Evolutionary conservation across 768 basidiomycete species (phyloP), one percentile per base, ranked within the genome.

Genomic region (Hirschioporus abietinus): DNA sequence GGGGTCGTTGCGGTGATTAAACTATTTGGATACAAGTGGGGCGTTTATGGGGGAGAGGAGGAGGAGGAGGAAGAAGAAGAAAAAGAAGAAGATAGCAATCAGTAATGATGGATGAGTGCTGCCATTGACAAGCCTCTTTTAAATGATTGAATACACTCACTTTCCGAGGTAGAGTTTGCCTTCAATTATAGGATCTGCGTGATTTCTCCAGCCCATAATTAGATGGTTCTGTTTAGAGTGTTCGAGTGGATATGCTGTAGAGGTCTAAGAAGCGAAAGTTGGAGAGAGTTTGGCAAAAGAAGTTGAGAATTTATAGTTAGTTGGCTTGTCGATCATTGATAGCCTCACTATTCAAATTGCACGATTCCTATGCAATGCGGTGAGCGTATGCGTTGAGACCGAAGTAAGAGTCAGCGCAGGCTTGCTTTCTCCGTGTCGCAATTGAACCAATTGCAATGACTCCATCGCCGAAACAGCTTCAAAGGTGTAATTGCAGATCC

Each of bases 91-190:
- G 71, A 66, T 77, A 78, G 63, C 63, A 35, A 68, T 74, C 66
- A 77, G 68, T 66, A 64, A 68, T 66, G 66, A 59, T 66, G 66
- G 66, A 66, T 26, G 58, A 63, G 34, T 69, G 71, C 60, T 30
- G 42, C 36, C 34, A 57, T 18, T n/a, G n/a, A 34, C 65, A 52
- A 67, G 69, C 65, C 67, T 68, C 71, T 66, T 59, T 65, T 65
- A 58, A 57, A 64, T 69, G 68, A 70, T 27, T 3, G n/a, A 52
- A 57, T 23, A n/a, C 68, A 86, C 89, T 76, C 68, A 90, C 89
- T 89, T 91, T 80, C 89, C 89, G 74, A 91, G 80, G 78, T 84
- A 90, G 76, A 91, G 81, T 76, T 78, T 83, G 75, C 81, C 82
- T 63, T 84, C 82, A 73, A 90, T 86, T 77, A 91, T 79, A 61